A percentile compares a stretch with the other conserved stretches of the same genome.
phyloP scores from a whole-genome alignment of 2,329 filamentous ascomycete species.

The Paraphoma sp. region DNA sequence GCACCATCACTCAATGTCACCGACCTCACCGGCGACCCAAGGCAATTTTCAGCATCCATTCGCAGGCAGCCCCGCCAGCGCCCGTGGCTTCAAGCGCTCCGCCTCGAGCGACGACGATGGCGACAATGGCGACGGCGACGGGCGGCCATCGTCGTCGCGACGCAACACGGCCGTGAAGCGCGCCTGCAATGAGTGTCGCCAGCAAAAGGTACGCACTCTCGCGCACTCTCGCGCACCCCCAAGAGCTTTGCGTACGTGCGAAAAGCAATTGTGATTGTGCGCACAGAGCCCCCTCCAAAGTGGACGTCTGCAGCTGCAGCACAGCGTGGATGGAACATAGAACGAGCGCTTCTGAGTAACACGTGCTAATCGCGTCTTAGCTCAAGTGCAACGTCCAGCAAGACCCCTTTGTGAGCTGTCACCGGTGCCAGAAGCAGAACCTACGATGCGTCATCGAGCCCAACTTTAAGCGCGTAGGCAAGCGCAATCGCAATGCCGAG shows the following conservation, averaged over 20 bases:
- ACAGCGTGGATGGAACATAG: not conserved
- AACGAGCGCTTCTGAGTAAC: not conserved
- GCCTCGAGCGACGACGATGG: constrained; percentile 47
- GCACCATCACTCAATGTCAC: constrained; percentile 16
- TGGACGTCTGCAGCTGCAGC: not conserved
- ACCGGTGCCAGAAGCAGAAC: constrained; percentile 78
- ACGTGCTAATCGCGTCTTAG: constrained; percentile 53
- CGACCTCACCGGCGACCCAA: constrained; percentile 31
- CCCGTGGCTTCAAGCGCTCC: constrained; percentile 45
- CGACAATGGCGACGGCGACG: constrained; percentile 38
- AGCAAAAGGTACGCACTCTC: constrained; percentile 74
- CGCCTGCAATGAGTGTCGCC: constrained; percentile 83
- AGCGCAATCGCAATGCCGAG: constrained; percentile 82
- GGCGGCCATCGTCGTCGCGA: constrained; percentile 32
- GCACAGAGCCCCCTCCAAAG: too few relatives aligned
- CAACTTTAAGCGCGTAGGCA: constrained; percentile 84
- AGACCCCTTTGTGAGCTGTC: constrained; percentile 79
- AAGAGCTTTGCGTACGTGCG: not conserved
- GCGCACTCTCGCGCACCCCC: too few relatives aligned
- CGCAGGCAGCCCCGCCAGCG: constrained; percentile 34
- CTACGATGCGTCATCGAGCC: constrained; percentile 86
- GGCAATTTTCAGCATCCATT: constrained; percentile 33
- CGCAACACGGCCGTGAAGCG: constrained; percentile 62
- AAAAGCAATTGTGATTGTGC: not conserved
- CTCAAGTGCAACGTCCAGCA: constrained; percentile 84